phyloP scores from a whole-genome alignment of 179 eudicot genomes.

The Camellia oleifera region DNA sequence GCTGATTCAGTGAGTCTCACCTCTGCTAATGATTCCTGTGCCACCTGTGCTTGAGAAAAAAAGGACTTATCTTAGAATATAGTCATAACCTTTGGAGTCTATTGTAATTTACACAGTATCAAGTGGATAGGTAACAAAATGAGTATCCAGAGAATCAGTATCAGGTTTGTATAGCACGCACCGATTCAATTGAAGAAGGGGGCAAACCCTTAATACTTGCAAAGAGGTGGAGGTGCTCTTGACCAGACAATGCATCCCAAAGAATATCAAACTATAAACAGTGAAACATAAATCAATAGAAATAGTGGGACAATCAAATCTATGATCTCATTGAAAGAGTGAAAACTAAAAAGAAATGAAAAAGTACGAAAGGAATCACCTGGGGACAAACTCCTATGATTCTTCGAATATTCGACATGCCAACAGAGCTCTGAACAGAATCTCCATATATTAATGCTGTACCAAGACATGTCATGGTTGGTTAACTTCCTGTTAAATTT shows the following conservation, averaged over 20 bases:
- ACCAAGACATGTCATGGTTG: not conserved
- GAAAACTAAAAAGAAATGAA: not conserved
- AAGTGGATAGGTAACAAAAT: not conserved
- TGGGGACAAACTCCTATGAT: slow-evolving; percentile 96
- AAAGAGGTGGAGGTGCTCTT: slow-evolving; percentile 87
- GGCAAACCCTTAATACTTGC: slow-evolving; percentile 85
- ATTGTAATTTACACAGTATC: not conserved
- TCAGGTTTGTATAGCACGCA: slow-evolving; percentile 22
- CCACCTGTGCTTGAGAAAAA: slow-evolving; percentile 46
- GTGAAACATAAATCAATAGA: not conserved
- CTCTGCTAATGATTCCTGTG: slow-evolving; percentile 60
- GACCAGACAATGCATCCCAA: slow-evolving; percentile 85
- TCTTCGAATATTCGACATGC: slow-evolving; percentile 78
- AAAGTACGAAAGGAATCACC: slow-evolving; percentile 33
- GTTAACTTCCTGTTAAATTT: not conserved
- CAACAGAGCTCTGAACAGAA: slow-evolving; percentile 73
- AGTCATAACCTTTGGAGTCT: not conserved
- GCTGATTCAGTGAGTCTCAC: slow-evolving; percentile 73
- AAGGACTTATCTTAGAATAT: too few relatives aligned
- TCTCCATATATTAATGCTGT: slow-evolving; percentile 80
- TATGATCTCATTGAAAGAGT: not conserved
- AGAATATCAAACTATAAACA: slow-evolving; percentile 78
- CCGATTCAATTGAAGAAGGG: slow-evolving; percentile 48
- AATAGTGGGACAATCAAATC: not conserved
- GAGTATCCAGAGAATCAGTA: slow-evolving; percentile 5